A percentile compares a stretch with the other conserved stretches of the same genome.
phyloP scores from a whole-genome alignment of 192 early-diverging fungal species.

The Coemansia sp. region DNA sequence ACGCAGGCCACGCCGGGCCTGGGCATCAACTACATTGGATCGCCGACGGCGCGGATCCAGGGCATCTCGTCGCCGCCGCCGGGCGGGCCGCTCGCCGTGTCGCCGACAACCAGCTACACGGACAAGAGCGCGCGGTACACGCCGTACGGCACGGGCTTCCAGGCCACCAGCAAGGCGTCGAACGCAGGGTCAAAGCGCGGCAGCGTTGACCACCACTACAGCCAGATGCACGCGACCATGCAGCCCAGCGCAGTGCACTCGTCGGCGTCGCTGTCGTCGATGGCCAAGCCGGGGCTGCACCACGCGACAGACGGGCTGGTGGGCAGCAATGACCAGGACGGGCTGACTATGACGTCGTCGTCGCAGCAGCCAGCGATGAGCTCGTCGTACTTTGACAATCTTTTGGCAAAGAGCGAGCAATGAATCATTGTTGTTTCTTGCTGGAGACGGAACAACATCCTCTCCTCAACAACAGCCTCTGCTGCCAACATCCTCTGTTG shows the following conservation, averaged over 20 bases:
- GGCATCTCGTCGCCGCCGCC: slow-evolving; percentile 43
- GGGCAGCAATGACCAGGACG: slow-evolving; percentile 12
- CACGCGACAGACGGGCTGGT: background rate
- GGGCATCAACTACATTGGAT: slow-evolving; percentile 37
- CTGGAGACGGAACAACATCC: no score
- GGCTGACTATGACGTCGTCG: slow-evolving; percentile 8
- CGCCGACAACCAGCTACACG: slow-evolving; percentile 31
- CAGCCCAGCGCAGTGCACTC: slow-evolving; percentile 15
- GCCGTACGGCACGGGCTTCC: slow-evolving; percentile 31
- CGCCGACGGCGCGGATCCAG: slow-evolving; percentile 21
- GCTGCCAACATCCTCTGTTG: no score
- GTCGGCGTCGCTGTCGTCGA: slow-evolving; percentile 19
- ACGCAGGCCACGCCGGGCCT: slow-evolving; percentile 30
- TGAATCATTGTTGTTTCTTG: no score
- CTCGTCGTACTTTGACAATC: slow-evolving; percentile 49
- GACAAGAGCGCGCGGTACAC: slow-evolving; percentile 38
- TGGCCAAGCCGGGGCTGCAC: slow-evolving; percentile 11
- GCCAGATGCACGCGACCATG: slow-evolving; percentile 20
- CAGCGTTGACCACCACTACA: slow-evolving; percentile 50
- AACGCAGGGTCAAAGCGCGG: slow-evolving; percentile 42
- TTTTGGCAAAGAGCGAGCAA: slow-evolving; percentile 44
- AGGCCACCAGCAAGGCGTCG: slow-evolving; percentile 11
- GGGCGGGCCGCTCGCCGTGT: slow-evolving; percentile 22
- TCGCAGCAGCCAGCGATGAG: slow-evolving; percentile 35
- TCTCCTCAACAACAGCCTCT: no score